phyloP scores from a whole-genome alignment of 345 rosid species.

The Brassica napus region Da-Ae NC_063447.1:29896501-29897000 shows the following conservation, averaged over 20 bases:
- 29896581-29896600: not conserved
- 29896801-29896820: not conserved
- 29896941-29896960: not conserved
- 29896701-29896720: not conserved
- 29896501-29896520: no score
- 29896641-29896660: not conserved
- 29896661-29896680: slow-evolving; percentile 1
- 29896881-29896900: not conserved
- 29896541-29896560: not conserved
- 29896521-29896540: not conserved
- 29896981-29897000: not conserved
- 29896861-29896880: not conserved
- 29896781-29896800: not conserved
- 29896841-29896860: not conserved
- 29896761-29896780: not conserved
- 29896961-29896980: not conserved
- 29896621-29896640: no score
- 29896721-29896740: not conserved
- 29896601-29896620: not conserved
- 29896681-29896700: slow-evolving; percentile 1
- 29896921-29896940: not conserved
- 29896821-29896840: not conserved
- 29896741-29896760: not conserved
- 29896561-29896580: not conserved
- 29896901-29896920: not conserved